Conservation (phyloP, 2,329 filamentous ascomycete species). For the Aspergillus sp. region DNA sequence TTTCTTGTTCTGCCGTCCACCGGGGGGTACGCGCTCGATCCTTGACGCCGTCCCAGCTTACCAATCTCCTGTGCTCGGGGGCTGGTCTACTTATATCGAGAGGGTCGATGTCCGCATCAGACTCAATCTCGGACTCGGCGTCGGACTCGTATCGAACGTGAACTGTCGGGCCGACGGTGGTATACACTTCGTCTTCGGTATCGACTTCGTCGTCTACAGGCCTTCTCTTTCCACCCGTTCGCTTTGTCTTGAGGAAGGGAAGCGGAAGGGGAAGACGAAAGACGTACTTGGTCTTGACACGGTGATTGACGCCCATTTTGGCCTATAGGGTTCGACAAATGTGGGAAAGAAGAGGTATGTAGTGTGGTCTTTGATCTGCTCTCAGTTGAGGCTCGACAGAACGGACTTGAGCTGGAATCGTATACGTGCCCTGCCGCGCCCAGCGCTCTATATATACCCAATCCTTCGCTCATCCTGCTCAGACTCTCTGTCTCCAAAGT, state of each 20-base stretch:
- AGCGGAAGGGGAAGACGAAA: slow-evolving; percentile 26
- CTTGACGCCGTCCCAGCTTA: slow-evolving; percentile 38
- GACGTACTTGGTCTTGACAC: slow-evolving; percentile 28
- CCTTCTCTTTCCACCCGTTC: slow-evolving; percentile 21
- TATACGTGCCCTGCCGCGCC: not conserved
- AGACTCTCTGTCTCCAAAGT: not conserved
- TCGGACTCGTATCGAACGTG: slow-evolving; percentile 10
- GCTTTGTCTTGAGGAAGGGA: slow-evolving; percentile 24
- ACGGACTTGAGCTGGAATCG: not conserved
- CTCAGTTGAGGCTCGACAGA: not conserved
- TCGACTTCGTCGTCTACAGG: slow-evolving; percentile 2
- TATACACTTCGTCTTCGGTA: slow-evolving; percentile 6
- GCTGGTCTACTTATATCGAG: not conserved
- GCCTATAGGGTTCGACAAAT: not conserved
- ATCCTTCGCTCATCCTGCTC: not conserved
- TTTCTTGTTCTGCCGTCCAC: slow-evolving; percentile 37
- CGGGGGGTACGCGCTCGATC: slow-evolving; percentile 29
- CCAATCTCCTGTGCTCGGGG: slow-evolving; percentile 20
- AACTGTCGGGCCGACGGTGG: not conserved
- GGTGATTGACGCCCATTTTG: slow-evolving; percentile 26
- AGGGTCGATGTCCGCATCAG: not conserved
- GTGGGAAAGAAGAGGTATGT: not conserved
- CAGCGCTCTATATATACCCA: slow-evolving; percentile 1
- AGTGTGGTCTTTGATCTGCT: not conserved
- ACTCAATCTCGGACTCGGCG: not conserved